These are phyloP conservation scores for Neckera pumila DNA, from an alignment of 225 moss, liverwort and hornwort genomes.

Conservation along the genomic window DNA sequence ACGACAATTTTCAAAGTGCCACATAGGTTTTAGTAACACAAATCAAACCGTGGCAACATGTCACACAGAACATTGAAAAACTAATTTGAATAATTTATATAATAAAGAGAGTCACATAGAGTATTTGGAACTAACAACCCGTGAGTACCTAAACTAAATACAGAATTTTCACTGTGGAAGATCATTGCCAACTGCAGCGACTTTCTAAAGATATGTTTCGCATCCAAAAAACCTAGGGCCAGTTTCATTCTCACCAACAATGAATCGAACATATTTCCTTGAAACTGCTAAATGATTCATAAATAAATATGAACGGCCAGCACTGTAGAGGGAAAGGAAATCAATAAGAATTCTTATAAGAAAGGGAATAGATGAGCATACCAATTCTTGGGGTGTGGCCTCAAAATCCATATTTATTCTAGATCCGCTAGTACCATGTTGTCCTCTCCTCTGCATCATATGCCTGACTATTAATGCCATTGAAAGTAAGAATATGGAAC, in stretches of 20 bases:
- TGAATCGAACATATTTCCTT: not conserved
- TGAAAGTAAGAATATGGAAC: slow-evolving; percentile 23
- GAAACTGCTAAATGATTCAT: not conserved
- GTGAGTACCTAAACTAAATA: not conserved
- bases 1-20: not conserved
- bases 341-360: not conserved
- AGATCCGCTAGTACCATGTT: not conserved
- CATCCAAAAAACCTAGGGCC: not conserved
- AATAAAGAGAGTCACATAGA: not conserved
- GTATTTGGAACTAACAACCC: not conserved
- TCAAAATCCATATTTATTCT: slow-evolving; percentile 31
- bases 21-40: not conserved
- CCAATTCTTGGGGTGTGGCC: slow-evolving; percentile 24
- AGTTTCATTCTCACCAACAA: not conserved
- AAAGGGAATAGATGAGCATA: not conserved
- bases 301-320: not conserved
- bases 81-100: too few relatives aligned
- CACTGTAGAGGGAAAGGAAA: not conserved
- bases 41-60: not conserved
- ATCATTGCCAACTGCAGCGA: not conserved
- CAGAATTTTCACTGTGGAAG: not conserved
- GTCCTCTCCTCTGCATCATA: slow-evolving; percentile 12
- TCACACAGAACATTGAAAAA: not conserved
- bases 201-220: not conserved
- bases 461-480: not conserved